These are phyloP conservation scores for Salvia rosmarinus DNA, from an alignment of 257 asterid species.

Conservation along the genomic window DNA sequence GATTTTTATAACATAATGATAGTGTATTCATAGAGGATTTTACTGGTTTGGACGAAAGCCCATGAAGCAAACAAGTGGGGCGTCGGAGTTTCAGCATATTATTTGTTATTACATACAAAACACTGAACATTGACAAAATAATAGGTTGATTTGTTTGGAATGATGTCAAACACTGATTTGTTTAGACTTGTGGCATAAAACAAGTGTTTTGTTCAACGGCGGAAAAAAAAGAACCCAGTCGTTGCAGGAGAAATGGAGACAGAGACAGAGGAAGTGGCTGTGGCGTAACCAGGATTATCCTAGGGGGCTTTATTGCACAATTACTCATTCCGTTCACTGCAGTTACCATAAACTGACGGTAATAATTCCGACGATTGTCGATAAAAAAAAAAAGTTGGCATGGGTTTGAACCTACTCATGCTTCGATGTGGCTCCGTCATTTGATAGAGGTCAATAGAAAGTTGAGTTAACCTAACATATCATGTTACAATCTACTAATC, in stretches of 20 bases:
- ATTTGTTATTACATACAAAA: slow-evolving; percentile 6
- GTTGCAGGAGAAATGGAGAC: slow-evolving; percentile 76
- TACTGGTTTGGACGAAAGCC: slow-evolving; percentile 30
- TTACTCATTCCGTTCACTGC: too few relatives aligned
- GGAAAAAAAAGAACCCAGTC: slow-evolving; percentile 48
- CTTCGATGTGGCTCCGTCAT: too few relatives aligned
- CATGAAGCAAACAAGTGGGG: slow-evolving; percentile 33
- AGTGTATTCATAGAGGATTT: background rate
- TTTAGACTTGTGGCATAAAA: slow-evolving; percentile 39
- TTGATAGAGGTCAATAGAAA: background rate
- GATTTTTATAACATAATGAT: background rate
- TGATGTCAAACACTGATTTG: slow-evolving; percentile 35
- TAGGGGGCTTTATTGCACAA: too few relatives aligned
- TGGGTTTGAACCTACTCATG: too few relatives aligned
- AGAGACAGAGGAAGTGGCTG: too few relatives aligned
- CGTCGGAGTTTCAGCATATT: background rate
- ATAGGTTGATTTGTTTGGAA: slow-evolving; percentile 7
- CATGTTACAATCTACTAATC: slow-evolving; percentile 5
- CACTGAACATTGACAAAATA: slow-evolving; percentile 24
- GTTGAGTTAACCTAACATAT: background rate
- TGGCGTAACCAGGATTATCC: too few relatives aligned
- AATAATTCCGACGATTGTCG: too few relatives aligned
- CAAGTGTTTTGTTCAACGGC: slow-evolving; percentile 35
- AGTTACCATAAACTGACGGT: too few relatives aligned
- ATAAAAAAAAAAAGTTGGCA: too few relatives aligned